Conservation (phyloP, 2,329 filamentous ascomycete species). For the Lachnellula arida region DNA sequence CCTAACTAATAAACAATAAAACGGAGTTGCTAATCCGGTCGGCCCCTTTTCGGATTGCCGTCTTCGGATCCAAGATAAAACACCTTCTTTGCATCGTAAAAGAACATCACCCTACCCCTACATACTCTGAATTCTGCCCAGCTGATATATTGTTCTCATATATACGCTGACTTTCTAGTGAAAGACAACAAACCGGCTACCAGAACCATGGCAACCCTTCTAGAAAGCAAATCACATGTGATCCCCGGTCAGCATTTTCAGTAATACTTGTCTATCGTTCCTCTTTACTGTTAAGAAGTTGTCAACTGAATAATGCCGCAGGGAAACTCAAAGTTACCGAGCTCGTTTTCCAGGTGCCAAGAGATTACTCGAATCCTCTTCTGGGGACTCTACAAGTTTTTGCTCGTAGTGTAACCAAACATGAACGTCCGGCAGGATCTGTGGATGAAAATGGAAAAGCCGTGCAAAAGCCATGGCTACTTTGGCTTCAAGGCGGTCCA, state of each 20-base stretch:
- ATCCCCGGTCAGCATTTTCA: constrained; percentile 30
- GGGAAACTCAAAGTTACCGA: constrained; percentile 74
- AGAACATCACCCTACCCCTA: no score
- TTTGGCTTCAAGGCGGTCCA: constrained; percentile 83
- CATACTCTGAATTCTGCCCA: no score
- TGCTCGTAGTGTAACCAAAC: constrained; percentile 65
- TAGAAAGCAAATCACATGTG: constrained; percentile 39
- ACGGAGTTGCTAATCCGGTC: no score
- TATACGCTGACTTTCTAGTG: no score
- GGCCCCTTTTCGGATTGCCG: no score
- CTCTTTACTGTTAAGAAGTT: background rate
- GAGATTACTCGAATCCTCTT: constrained; percentile 63
- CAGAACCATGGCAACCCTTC: constrained; percentile 21
- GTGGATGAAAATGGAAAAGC: constrained; percentile 32
- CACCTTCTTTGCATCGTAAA: no score
- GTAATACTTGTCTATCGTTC: background rate
- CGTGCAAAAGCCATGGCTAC: constrained; percentile 52
- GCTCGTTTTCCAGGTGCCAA: constrained; percentile 78
- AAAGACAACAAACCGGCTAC: no score
- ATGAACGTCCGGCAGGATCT: constrained; percentile 48
- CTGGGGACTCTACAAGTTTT: constrained; percentile 68
- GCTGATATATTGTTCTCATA: no score
- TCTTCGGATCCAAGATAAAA: no score
- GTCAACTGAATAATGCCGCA: constrained; percentile 30
- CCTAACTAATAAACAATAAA: no score